Evolutionary conservation across 139 green algal genomes (phyloP), one percentile per base, ranked within the genome.

Genomic region (Marvania coccoides): DNA sequence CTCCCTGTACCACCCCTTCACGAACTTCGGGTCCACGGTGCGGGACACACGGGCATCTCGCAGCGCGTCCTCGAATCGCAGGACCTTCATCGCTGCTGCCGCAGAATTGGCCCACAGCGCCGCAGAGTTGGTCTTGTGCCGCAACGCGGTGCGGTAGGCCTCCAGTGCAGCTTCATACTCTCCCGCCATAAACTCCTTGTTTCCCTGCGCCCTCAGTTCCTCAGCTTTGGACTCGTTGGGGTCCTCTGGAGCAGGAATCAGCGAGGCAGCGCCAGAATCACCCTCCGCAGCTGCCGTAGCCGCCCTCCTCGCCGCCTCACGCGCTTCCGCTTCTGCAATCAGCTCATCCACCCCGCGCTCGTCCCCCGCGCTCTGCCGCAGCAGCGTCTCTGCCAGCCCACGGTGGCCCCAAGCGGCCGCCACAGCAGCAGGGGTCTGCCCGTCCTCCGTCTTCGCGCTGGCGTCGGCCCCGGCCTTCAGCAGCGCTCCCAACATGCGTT

Each of bases 1-100:
- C 24, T 66, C 59, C 19, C 59, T 57, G n/a, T 58, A 57, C 59
- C 59, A 66, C 9, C 42, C 59, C 38, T 66, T 66, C 10, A 66
- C 14, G 38, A 28, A 47, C 33, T 66, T 55, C 6, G 10, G 1
- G 35, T 66, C 34, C 15, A 66, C 19, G 37, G 59, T 58, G 10
- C 59, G 14, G 24, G 59, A 24, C 30, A 66, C 24, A 23, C n/a
- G 40, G n/a, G 59, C 59, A 54, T 66, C 14, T 58, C 7, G 37
- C 33, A 66, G 15, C 13, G 59, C 59, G 26, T 57, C 59, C 37
- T 66, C 33, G 38, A 58, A 58, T 8, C 40, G 14, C 7, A 38
- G 6, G 10, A 66, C 28, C n/a, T 28, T 47, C 59, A 66, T 26
- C 38, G 31, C 13, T 58, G 59, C 59, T 26, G 59, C 59, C n/a